Evolutionary conservation across 495 filamentous ascomycete species (phyloP).

Genomic region (Trichoderma virens): DNA sequence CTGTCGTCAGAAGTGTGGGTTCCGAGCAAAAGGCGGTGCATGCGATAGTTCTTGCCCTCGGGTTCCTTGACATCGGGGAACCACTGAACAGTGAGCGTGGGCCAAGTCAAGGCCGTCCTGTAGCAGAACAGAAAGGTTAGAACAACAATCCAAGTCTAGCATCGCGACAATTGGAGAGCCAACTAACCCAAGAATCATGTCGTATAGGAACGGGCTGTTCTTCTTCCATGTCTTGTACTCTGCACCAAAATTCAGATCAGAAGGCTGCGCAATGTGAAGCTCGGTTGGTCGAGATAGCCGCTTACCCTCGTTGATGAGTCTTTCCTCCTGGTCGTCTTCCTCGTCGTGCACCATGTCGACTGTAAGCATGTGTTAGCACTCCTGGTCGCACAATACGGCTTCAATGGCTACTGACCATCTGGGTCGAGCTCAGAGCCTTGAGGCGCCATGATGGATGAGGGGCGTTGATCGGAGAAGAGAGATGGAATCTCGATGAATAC

Average conservation of each 20-base stretch:
- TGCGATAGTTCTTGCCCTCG: constrained; percentile 77
- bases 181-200: constrained; percentile 72
- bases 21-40: constrained; percentile 84
- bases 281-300: not conserved
- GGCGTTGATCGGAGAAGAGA: not conserved
- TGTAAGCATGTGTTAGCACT: constrained; percentile 15
- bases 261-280: not conserved
- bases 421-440: constrained; percentile 7
- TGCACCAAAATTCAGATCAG: constrained; percentile 26
- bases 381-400: not conserved
- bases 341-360: constrained; percentile 58
- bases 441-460: not conserved
- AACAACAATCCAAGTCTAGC: not conserved
- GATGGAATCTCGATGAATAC: not conserved
- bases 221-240: constrained; percentile 99
- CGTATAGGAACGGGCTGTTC: constrained; percentile 96
- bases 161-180: not conserved
- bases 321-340: constrained; percentile 61
- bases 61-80: constrained; percentile 87
- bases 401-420: not conserved
- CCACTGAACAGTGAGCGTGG: constrained; percentile 96
- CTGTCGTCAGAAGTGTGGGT: constrained; percentile 87
- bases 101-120: constrained; percentile 93
- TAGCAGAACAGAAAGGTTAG: not conserved
- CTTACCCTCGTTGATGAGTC: constrained; percentile 88